Evolutionary conservation across 2,329 filamentous ascomycete species (phyloP), one percentile per base, ranked within the genome.

Genomic region (Pestalotiopsis sp.): DNA sequence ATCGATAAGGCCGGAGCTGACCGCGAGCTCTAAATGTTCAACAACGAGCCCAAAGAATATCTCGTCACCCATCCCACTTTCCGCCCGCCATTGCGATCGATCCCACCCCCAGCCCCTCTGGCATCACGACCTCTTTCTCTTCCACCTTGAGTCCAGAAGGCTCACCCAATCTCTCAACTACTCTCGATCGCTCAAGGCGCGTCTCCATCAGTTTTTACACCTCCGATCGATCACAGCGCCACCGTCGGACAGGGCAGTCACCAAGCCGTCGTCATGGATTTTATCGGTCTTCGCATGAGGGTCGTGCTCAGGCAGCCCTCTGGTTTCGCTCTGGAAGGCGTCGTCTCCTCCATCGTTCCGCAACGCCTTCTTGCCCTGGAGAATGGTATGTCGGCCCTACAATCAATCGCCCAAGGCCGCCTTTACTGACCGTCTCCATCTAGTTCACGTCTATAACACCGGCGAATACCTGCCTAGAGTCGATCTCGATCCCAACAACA

Each of bases 401-500:
- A 17, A 39, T 36, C 20, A 25, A 11, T 27, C 2, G 7, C 49
- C 45, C 23, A 38, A 11, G n/a, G 49, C n/a, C 17, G 31, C 14
- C n/a, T 20, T 36, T 39, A 55, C n/a, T 23, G 25, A 58, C 49
- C 13, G 39, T 52, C 63, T 20, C 17, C n/a, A 58, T 23, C 11
- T 41, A 69, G 68, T 67, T 52, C 62, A 67, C 27, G 25, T 69
- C 55, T 62, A 67, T 45, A 69, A 61, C 20, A 68, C 66, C 12
- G 68, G 66, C 45, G 49, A 69, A 39, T 36, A 65, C n/a, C n/a
- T 64, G 14, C 45, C 62, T 13, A 61, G 39, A 38, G 31, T 69
- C 23, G 57, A 66, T 17, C 61, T 69, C 38, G 38, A 69, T 58
- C 66, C 76, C 17, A 68, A 60, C 11, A 73, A 76, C 49, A 74